Percentiles rank a stretch among this genome's conserved stretches.
phyloP scores from a whole-genome alignment of 768 basidiomycete species.

The Boletus reticuloceps region DNA sequence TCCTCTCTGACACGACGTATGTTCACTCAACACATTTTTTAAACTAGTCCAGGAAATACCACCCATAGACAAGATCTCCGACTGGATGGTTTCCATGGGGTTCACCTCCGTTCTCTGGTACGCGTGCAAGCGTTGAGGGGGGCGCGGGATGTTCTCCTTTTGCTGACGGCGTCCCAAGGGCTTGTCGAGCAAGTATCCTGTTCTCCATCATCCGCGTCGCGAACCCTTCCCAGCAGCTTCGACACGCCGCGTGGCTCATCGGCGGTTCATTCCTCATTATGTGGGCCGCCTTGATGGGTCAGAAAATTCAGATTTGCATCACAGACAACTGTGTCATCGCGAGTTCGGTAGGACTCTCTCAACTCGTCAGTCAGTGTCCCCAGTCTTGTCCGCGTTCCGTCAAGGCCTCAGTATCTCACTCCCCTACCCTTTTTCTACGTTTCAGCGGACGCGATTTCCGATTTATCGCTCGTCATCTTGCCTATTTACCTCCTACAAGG shows the following conservation, averaged over 20 bases:
- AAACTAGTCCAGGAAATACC: not conserved
- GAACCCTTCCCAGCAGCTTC: slow-evolving; percentile 7
- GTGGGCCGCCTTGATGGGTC: slow-evolving; percentile 21
- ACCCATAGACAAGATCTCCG: not conserved
- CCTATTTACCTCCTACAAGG: slow-evolving; percentile 13
- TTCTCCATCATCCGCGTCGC: slow-evolving; percentile 22
- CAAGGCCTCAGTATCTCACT: too few relatives aligned
- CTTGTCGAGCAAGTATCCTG: slow-evolving; percentile 24
- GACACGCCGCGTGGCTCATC: not conserved
- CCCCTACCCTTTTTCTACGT: too few relatives aligned
- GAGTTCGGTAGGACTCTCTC: slow-evolving; percentile 10
- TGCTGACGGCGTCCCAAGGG: slow-evolving; percentile 14
- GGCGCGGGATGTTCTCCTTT: not conserved
- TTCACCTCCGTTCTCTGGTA: slow-evolving; percentile 24
- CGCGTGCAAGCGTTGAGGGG: not conserved
- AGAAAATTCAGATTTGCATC: slow-evolving; percentile 12
- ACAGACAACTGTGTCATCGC: not conserved
- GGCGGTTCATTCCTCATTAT: slow-evolving; percentile 20
- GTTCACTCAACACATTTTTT: not conserved
- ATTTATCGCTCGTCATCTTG: slow-evolving; percentile 15
- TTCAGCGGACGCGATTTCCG: slow-evolving; percentile 22
- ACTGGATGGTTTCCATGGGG: slow-evolving; percentile 13
- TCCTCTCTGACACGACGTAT: too few relatives aligned
- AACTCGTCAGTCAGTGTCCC: slow-evolving; percentile 20
- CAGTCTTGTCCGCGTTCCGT: not conserved